Base-by-base conservation (phyloP, 345 rosid species). In the Cardamine occulta region DNA sequence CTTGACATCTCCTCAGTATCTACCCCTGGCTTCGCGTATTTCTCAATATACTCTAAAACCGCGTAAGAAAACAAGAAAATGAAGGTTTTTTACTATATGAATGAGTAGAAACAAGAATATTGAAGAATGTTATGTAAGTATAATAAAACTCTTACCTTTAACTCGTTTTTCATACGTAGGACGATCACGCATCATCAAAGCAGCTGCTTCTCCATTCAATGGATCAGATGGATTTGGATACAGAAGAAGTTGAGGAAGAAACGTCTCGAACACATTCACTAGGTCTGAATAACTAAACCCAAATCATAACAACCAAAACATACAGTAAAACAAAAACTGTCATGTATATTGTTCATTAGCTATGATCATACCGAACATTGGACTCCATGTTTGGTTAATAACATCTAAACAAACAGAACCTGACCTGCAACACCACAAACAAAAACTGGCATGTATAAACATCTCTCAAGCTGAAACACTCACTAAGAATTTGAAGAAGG, bases 141-240 rank as follows among this genome's bases (percentile, higher is more conserved):
- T 37, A 31, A 31, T 10, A 37, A 28, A 4, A 37, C 8, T 44
- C 44, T 48, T 82, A 89, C 99, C 98, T 93, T 86, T 95, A 61
- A 93, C 97, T 79, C 85, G 85, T 53, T 76, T 88, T 13, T 95
- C 98, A 82, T 89, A 95, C 42, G 85, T 73, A 63, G 84, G 57
- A 39, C 87, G 90, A 80, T 95, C 98, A 67, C 91, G 98, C 93
- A 90, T 89, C 97, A 90, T 84, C 24, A 95, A 68, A 1, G 98
- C 94, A 84, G 98, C 96, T 72, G 99, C 97, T 76, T 95, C 99
- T 39, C 96, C 98, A 68, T 95, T 95, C 82, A 95, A 86, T 9
- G 99, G 99, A 79, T 93, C 96, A 0, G 97, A 88, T 24, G 99
- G 93, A 64, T 95, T 95, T 39, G 99, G 98, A 79, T 95, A 93